Evolutionary conservation across 495 filamentous ascomycete genomes (phyloP).

Genomic region (Lasiosphaeris hirsuta): DNA sequence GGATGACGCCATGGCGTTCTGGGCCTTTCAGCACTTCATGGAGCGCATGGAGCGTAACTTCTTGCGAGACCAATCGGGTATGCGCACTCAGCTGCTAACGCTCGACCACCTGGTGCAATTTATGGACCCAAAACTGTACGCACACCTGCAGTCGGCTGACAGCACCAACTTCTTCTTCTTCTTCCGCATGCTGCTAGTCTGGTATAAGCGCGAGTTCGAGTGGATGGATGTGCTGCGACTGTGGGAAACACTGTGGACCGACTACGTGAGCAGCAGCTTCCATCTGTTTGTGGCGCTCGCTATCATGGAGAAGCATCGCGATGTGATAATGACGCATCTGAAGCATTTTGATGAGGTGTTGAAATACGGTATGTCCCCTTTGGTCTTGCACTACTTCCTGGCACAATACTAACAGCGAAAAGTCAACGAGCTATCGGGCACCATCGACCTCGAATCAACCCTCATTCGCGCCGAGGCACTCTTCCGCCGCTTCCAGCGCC

Average conservation of each 20-base stretch:
- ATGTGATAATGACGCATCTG: slow-evolving; percentile 91
- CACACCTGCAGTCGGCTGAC: slow-evolving; percentile 84
- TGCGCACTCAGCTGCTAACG: slow-evolving; percentile 85
- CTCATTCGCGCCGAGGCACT: slow-evolving; percentile 84
- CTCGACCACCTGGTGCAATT: slow-evolving; percentile 92
- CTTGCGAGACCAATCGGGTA: slow-evolving; percentile 90
- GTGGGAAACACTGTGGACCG: slow-evolving; percentile 95
- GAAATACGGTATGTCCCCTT: slow-evolving; percentile 75
- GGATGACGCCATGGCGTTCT: slow-evolving; percentile 94
- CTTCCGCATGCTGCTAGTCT: slow-evolving; percentile 96
- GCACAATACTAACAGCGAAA: background rate
- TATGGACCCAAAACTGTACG: slow-evolving; percentile 91
- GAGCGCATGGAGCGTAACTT: slow-evolving; percentile 97
- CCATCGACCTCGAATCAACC: slow-evolving; percentile 82
- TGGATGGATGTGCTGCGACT: slow-evolving; percentile 82
- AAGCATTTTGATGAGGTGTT: slow-evolving; percentile 95
- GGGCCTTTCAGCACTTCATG: slow-evolving; percentile 96
- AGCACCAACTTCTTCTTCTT: slow-evolving; percentile 99
- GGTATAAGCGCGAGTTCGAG: slow-evolving; percentile 96
- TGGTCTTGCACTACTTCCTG: background rate
- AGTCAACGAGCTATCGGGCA: slow-evolving; percentile 94
- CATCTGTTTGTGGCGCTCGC: slow-evolving; percentile 93
- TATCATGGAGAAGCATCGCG: slow-evolving; percentile 91
- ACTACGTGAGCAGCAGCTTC: slow-evolving; percentile 81
- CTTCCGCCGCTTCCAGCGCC: slow-evolving; percentile 80